Base-by-base conservation (phyloP, 2,329 filamentous ascomycete species). In the Nemania sp. region DNA sequence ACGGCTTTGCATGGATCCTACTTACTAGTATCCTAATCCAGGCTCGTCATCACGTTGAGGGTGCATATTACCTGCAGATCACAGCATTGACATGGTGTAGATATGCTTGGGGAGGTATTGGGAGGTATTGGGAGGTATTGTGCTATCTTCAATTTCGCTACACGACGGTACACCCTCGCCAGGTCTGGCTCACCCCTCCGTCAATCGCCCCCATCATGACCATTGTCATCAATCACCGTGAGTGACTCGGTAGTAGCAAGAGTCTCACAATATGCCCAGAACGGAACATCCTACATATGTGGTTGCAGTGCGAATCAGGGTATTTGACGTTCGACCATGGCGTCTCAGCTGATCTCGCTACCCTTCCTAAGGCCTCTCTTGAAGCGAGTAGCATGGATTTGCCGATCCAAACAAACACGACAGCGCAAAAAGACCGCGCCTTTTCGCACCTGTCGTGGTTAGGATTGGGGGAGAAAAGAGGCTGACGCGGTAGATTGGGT, bases 311-410 rank as follows among this genome's bases (percentile, higher is more conserved):
- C 42, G n/a, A 32, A 34, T n/a, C 35, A 51, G 7, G 17, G 25
- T 32, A 49, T 37, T 40, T 20, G 42, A 21, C 37, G n/a, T 51
- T 29, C 29, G 51, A 53, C 39, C 42, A 50, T 48, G 51, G 45
- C 54, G 50, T 50, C 51, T 56, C 62, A 56, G 58, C 61, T 61
- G 39, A 50, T 32, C 54, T 34, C 49, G 20, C 35, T 43, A 50
- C 49, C 49, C 50, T 57, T 37, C 45, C 49, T 37, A 49, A 60
- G 42, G 20, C 32, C 25, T 40, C 51, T 37, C 37, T 43, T 51
- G 49, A 59, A 49, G 48, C 56, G 53, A 65, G 53, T 60, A 56
- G 62, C 59, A 48, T 34, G 32, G 20, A 57, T 54, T 50, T 62
- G 56, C 62, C 56, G 59, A 55, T 35, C 48, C 45, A 42, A 46